phyloP scores from a whole-genome alignment of 2,329 filamentous ascomycete genomes.

The Penicillium olsonii region DNA sequence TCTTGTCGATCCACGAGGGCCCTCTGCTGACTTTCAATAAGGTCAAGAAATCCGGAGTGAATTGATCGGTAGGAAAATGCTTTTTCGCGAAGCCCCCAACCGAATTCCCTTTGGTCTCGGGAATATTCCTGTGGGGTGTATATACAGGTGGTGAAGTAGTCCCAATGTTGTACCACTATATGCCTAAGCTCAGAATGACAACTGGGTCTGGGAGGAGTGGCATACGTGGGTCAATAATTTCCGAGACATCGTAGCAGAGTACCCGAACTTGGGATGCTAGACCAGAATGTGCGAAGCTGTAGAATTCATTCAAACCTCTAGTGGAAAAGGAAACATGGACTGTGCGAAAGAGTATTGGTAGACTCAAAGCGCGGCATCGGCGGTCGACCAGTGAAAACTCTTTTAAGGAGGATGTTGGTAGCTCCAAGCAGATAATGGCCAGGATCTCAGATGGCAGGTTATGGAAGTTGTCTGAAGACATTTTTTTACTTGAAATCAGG shows the following conservation, averaged over 20 bases:
- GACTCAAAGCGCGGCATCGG: too few species aligned
- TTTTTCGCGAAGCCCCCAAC: background rate
- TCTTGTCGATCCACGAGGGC: background rate
- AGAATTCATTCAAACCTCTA: too few species aligned
- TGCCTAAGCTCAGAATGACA: background rate
- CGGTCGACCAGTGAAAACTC: too few species aligned
- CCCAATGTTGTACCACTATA: background rate
- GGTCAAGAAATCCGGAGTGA: background rate
- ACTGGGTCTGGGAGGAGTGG: background rate
- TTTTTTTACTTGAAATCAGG: too few species aligned
- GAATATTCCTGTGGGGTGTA: background rate
- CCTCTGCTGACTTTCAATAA: background rate
- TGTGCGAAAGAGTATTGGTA: too few species aligned
- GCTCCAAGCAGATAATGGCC: too few species aligned
- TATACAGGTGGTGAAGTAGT: background rate
- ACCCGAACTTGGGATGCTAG: background rate
- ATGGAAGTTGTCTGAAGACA: too few species aligned
- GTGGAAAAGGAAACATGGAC: too few species aligned
- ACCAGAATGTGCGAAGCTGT: too few species aligned
- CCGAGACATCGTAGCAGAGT: background rate
- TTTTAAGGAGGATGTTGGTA: too few species aligned
- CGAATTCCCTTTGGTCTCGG: background rate
- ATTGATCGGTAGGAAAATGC: background rate
- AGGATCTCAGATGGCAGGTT: too few species aligned
- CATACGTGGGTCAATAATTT: background rate